Conservation (phyloP, 192 early-diverging fungal species). For the Backusella australiensis region DNA sequence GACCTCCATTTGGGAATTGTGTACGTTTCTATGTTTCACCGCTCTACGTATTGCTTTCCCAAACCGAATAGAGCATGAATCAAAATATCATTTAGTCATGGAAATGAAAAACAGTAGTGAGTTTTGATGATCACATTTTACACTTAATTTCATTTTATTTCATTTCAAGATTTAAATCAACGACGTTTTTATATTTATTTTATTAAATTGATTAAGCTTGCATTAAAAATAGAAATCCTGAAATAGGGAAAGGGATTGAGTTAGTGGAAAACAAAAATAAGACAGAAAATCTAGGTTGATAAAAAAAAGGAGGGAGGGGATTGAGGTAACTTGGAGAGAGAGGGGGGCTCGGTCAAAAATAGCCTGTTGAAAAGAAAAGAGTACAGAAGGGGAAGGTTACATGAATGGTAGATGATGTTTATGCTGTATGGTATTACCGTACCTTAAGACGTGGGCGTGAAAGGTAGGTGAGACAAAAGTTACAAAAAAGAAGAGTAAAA, state of each 20-base stretch:
- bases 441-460: conserved; percentile 2
- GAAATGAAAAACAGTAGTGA: background rate
- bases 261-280: background rate
- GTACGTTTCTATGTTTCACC: background rate
- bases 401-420: background rate
- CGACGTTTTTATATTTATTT: background rate
- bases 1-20: background rate
- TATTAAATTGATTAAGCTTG: background rate
- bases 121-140: background rate
- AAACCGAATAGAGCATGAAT: background rate
- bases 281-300: background rate
- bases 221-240: conserved; percentile 10
- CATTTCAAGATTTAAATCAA: conserved; percentile 3
- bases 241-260: background rate
- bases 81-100: background rate
- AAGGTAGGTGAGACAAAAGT: conserved; percentile 1
- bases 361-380: background rate
- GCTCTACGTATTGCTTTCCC: background rate
- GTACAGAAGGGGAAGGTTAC: background rate
- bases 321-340: background rate
- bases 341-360: background rate
- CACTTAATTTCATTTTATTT: background rate
- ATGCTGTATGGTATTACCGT: conserved; percentile 3
- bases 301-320: background rate
- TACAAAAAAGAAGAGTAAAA: background rate